These are phyloP conservation scores for Sanghuangporus sanghuang DNA, from an alignment of 1,284 basidiomycete species.

Conservation along the genomic window DNA sequence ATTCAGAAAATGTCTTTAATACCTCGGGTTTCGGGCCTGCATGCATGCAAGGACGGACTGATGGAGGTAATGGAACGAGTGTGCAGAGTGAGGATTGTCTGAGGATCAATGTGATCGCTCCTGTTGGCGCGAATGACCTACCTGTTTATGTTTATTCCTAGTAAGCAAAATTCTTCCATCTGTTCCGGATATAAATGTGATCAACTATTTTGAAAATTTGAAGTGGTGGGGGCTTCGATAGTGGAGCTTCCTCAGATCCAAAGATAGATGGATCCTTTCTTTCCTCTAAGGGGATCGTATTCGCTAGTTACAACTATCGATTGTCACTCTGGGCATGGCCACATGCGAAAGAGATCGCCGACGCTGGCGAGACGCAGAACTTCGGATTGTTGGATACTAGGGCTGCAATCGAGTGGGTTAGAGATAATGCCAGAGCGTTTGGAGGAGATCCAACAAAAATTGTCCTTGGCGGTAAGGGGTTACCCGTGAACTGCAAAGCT, in stretches of 20 bases:
- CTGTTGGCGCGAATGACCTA: slow-evolving; percentile 29
- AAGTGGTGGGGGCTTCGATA: slow-evolving; percentile 29
- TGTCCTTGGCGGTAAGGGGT: slow-evolving; percentile 30
- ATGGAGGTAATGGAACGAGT: slow-evolving; percentile 37
- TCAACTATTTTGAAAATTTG: not conserved
- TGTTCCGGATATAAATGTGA: not conserved
- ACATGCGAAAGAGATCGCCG: slow-evolving; percentile 34
- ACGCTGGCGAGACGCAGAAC: slow-evolving; percentile 35
- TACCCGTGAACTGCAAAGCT: not conserved
- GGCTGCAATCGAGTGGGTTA: slow-evolving; percentile 39
- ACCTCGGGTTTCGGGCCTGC: slow-evolving; percentile 36
- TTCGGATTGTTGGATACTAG: slow-evolving; percentile 38
- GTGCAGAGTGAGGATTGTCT: slow-evolving; percentile 41
- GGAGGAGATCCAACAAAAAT: slow-evolving; percentile 41
- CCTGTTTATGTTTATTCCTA: slow-evolving; percentile 37
- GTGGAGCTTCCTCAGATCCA: slow-evolving; percentile 38
- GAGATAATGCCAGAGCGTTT: slow-evolving; percentile 34
- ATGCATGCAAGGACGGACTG: slow-evolving; percentile 34
- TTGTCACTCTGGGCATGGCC: slow-evolving; percentile 38
- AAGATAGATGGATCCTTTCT: slow-evolving; percentile 40
- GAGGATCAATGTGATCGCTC: slow-evolving; percentile 36
- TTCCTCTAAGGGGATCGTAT: slow-evolving; percentile 36
- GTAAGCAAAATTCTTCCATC: slow-evolving; percentile 21
- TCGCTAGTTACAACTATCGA: slow-evolving; percentile 40
- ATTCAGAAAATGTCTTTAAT: slow-evolving; percentile 26